These are phyloP conservation scores for Aspergillus vadensis DNA, from an alignment of 2,329 filamentous ascomycete genomes.

Conservation along the genomic window DNA sequence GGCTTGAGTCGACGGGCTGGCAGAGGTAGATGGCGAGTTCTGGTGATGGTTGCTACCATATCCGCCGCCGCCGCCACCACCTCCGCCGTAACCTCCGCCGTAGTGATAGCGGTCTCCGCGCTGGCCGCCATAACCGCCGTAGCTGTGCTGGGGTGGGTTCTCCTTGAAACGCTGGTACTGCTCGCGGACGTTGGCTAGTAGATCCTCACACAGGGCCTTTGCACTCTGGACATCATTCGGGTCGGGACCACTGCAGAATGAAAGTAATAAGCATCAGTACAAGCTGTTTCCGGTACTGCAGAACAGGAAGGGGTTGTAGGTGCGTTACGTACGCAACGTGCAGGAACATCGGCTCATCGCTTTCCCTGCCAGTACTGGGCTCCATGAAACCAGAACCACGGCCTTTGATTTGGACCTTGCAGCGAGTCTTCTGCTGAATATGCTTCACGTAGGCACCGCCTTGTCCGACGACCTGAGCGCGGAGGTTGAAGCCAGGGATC, in stretches of 20 bases:
- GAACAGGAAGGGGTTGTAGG: neutral
- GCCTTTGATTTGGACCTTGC: slow-evolving; percentile 97
- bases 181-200: slow-evolving; percentile 81
- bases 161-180: slow-evolving; percentile 92
- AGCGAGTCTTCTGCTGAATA: slow-evolving; percentile 92
- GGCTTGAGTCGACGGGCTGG: slow-evolving; percentile 45
- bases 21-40: slow-evolving; percentile 47
- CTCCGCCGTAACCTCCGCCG: slow-evolving; percentile 43
- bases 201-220: slow-evolving; percentile 84
- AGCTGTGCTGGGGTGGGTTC: slow-evolving; percentile 68
- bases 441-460: slow-evolving; percentile 97
- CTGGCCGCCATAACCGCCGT: slow-evolving; percentile 53
- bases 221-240: slow-evolving; percentile 81
- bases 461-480: slow-evolving; percentile 92
- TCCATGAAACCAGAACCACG: slow-evolving; percentile 94
- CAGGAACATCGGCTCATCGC: slow-evolving; percentile 94
- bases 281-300: neutral
- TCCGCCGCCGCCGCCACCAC: slow-evolving; percentile 38
- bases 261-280: no score
- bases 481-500: slow-evolving; percentile 90
- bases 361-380: slow-evolving; percentile 81
- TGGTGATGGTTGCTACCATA: slow-evolving; percentile 39
- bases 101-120: slow-evolving; percentile 51
- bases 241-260: slow-evolving; percentile 71
- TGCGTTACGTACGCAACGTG: slow-evolving; percentile 73